A percentile compares a stretch with the other conserved stretches of the same genome.
phyloP scores from a whole-genome alignment of 1,284 basidiomycete species.

The Phaffia rhodozyma region DNA sequence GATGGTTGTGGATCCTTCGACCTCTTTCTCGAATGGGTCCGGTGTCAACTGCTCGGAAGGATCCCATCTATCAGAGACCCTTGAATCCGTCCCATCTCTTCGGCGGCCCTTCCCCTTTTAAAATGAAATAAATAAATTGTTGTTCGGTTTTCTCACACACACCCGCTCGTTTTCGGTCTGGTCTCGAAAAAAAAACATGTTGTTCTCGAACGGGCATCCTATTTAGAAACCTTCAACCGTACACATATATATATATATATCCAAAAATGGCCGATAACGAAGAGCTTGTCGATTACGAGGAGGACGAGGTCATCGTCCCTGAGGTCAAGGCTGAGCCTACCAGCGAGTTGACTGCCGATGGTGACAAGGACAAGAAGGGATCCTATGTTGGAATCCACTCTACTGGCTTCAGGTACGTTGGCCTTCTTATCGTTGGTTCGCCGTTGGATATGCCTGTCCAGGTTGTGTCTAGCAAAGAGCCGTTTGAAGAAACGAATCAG shows the following conservation, averaged over 20 bases:
- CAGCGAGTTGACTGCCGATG: conserved; percentile 49
- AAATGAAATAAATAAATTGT: no score
- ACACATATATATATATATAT: no score
- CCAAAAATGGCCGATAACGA: conserved; percentile 48
- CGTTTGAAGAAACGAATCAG: not conserved
- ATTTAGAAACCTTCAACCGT: not conserved
- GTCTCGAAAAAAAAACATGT: no score
- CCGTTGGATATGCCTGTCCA: not conserved
- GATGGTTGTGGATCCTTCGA: no score
- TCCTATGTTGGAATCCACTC: conserved; percentile 96
- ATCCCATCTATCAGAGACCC: no score
- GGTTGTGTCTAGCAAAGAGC: not conserved
- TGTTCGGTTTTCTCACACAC: no score
- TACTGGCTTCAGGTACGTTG: conserved; percentile 72
- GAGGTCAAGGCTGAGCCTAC: conserved; percentile 33
- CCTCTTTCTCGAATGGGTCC: no score
- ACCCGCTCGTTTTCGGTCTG: no score
- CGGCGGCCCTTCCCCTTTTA: no score
- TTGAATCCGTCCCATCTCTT: no score
- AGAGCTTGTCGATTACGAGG: conserved; percentile 72
- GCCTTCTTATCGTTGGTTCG: not conserved
- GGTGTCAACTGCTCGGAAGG: no score
- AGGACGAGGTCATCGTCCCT: conserved; percentile 68
- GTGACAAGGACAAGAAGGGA: conserved; percentile 74
- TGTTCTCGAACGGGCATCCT: no score